phyloP scores from a whole-genome alignment of 2,329 filamentous ascomycete species.

The Harringtonia lauricola region DNA sequence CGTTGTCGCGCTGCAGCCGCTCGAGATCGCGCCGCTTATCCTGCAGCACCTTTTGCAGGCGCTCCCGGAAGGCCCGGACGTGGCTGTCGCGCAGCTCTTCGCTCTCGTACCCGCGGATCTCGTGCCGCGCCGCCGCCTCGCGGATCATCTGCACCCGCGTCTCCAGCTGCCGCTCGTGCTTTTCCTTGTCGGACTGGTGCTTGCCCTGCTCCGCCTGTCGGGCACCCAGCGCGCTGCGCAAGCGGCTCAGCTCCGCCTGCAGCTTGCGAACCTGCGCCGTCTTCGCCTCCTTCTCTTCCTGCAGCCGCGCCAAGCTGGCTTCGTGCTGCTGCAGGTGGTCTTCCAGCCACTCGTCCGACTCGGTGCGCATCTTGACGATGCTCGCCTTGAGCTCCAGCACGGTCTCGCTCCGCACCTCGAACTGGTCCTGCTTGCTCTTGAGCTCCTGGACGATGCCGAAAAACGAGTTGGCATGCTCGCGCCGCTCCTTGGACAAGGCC shows the following conservation, averaged over 20 bases:
- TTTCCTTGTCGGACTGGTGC: conserved; percentile 75
- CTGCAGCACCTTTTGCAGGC: conserved; percentile 59
- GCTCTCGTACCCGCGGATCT: conserved; percentile 74
- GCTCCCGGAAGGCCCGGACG: conserved; percentile 66
- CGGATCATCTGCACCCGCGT: conserved; percentile 64
- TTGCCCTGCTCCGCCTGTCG: conserved; percentile 61
- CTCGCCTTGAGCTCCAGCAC: conserved; percentile 59
- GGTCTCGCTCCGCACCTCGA: conserved; percentile 56
- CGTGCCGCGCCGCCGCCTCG: conserved; percentile 64
- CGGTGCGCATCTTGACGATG: conserved; percentile 59
- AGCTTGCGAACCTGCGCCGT: conserved; percentile 56
- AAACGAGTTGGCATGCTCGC: conserved; percentile 62
- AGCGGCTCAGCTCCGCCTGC: conserved; percentile 32
- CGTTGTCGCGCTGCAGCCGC: conserved; percentile 59
- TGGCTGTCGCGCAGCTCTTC: conserved; percentile 58
- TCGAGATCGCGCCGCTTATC: conserved; percentile 70
- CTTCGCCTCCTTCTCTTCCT: conserved; percentile 51
- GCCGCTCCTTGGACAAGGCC: conserved; percentile 41
- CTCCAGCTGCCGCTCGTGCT: conserved; percentile 70
- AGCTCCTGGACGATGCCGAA: conserved; percentile 65
- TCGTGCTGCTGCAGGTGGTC: conserved; percentile 67
- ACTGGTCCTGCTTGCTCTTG: conserved; percentile 64
- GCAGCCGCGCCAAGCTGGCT: conserved; percentile 55
- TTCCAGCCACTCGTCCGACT: conserved; percentile 67
- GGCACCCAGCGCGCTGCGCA: conserved; percentile 33